Conservation (phyloP, 345 rosid genomes). For the Citrus glauca region DNA sequence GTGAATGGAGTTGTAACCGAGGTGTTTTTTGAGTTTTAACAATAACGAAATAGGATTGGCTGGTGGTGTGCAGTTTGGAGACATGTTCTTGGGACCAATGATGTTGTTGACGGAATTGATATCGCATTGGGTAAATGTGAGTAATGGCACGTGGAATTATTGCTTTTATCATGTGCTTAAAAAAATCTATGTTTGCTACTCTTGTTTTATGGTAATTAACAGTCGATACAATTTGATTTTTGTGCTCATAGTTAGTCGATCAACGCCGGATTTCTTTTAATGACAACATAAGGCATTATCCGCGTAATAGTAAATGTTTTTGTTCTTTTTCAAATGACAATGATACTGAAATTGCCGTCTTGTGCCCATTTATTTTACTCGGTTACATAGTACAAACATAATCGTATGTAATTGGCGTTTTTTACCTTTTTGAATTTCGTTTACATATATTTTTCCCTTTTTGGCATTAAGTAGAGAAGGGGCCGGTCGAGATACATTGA, state of each 20-base stretch:
- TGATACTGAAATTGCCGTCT: not conserved
- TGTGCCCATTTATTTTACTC: not conserved
- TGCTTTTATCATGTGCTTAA: not conserved
- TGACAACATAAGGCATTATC: not conserved
- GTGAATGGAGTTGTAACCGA: not conserved
- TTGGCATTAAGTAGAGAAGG: not conserved
- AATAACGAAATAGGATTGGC: not conserved
- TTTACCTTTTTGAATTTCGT: not conserved
- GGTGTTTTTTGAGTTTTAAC: not conserved
- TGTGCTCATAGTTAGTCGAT: not conserved
- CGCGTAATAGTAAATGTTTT: not conserved
- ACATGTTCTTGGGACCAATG: constrained; percentile 73
- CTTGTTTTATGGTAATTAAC: not conserved
- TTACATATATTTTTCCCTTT: not conserved
- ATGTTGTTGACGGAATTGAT: constrained; percentile 66
- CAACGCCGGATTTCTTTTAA: not conserved
- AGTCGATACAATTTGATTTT: not conserved
- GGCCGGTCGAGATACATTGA: not conserved
- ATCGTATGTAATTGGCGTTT: not conserved
- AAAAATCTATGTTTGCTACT: not conserved
- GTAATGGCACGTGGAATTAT: constrained; percentile 27
- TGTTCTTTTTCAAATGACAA: not conserved
- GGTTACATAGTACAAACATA: not conserved
- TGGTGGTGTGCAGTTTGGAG: constrained; percentile 73
- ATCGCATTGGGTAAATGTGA: constrained; percentile 87